Evolutionary conservation across 805 yeast genomes (phyloP), one percentile per base, ranked within the genome.

Genomic region (Candida silvicultrix): DNA sequence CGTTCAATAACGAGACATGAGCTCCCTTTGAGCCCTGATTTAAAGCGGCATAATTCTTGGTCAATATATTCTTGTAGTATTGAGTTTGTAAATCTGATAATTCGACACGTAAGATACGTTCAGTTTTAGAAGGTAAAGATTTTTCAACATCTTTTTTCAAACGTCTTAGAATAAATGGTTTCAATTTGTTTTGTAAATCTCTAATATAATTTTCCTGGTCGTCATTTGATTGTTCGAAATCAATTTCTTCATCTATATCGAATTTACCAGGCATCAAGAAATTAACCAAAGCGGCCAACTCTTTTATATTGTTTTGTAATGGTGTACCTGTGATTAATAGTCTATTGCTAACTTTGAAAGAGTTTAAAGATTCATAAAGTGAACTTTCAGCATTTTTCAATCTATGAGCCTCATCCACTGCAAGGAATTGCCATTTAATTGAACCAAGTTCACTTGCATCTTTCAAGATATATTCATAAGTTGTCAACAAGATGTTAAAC

Each of bases 391-490:
- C 87, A 62, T 94, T 94, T 57, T 94, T 94, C 61, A 94, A 74
- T 60, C 99, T 77, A 68, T 94, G 99, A 5, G 99, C 99, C 69
- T 94, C 99, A 66, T 94, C 99, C 22, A 94, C 98, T 2, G 99
- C 99, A 54, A 95, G 68, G 62, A 85, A 94, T 63, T 90, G 97
- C 99, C 99, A 94, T 63, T 78, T 85, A 48, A 94, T 78, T 25
- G 78, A 62, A 5, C 97, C 96, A 43, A 94, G 74, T 49, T 86
- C 95, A 21, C 71, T 55, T 38, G 89, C 74, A 64, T 94, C 99
- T 59, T 94, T 94, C 60, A 94, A 74, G 53, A 94, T 90, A 63
- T 94, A 94, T 69, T 94, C 99, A 63, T 94, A 94, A 3, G 99
- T 94, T 2, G 99, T 94, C 53, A 94, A 69, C 38, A 92, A 69